Conservation (phyloP, 1,284 basidiomycete genomes). For the Microbotryum scabiosae region DNA sequence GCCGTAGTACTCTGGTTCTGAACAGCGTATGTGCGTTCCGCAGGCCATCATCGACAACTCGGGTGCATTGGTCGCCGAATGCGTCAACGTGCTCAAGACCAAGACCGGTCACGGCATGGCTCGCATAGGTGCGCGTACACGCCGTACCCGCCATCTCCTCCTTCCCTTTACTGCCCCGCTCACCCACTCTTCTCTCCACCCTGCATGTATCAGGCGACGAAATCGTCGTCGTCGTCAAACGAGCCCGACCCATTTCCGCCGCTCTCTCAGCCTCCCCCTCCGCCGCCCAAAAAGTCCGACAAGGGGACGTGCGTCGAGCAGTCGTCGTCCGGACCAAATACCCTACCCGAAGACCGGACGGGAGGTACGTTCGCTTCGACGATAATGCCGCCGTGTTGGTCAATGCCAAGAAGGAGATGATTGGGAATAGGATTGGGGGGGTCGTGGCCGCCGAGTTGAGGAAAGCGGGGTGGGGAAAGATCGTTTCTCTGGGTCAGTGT, state of each 20-base stretch:
- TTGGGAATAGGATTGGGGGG: slow-evolving; percentile 89
- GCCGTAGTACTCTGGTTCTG: slow-evolving; percentile 2
- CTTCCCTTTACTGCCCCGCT: neutral
- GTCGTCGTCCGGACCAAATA: slow-evolving; percentile 90
- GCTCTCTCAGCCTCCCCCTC: slow-evolving; percentile 45
- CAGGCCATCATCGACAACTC: slow-evolving; percentile 84
- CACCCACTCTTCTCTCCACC: neutral
- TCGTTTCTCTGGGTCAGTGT: slow-evolving; percentile 68
- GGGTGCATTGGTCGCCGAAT: slow-evolving; percentile 90
- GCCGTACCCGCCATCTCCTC: slow-evolving; percentile 21
- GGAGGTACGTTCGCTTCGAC: slow-evolving; percentile 80
- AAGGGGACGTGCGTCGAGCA: slow-evolving; percentile 87
- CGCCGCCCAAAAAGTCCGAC: slow-evolving; percentile 56
- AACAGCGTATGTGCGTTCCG: neutral
- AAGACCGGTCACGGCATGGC: slow-evolving; percentile 74
- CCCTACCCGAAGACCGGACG: slow-evolving; percentile 72
- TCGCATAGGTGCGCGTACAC: slow-evolving; percentile 48
- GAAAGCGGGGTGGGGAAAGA: slow-evolving; percentile 90
- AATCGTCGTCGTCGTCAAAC: slow-evolving; percentile 92
- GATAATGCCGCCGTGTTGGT: slow-evolving; percentile 94
- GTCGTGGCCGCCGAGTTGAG: slow-evolving; percentile 85
- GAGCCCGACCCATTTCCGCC: slow-evolving; percentile 65
- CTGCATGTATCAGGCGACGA: slow-evolving; percentile 62
- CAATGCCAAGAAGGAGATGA: slow-evolving; percentile 94
- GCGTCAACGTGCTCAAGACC: slow-evolving; percentile 92